phyloP scores from a whole-genome alignment of 805 yeast species.

The Cyberlindnera japonica region DNA sequence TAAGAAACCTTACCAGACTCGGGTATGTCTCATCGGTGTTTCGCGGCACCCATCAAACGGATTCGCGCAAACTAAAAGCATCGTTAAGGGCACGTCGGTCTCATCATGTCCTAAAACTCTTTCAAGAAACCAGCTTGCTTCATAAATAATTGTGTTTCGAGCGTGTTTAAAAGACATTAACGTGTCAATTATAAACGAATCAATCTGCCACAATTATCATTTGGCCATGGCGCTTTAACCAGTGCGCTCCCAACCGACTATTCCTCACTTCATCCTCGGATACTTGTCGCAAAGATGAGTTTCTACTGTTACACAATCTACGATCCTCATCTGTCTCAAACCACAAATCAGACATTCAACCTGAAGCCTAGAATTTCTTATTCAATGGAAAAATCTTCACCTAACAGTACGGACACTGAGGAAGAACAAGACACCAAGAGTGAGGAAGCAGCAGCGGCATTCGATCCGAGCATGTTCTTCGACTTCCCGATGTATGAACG shows the following conservation, averaged over 20 bases:
- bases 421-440: neutral
- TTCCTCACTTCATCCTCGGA: too few relatives aligned
- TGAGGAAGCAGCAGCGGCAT: neutral
- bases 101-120: too few relatives aligned
- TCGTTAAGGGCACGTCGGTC: neutral
- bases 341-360: neutral
- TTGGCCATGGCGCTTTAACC: too few relatives aligned
- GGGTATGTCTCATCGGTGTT: slow-evolving; percentile 9
- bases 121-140: too few relatives aligned
- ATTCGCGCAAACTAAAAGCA: too few relatives aligned
- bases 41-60: too few relatives aligned
- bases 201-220: too few relatives aligned
- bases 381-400: neutral
- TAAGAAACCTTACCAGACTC: neutral
- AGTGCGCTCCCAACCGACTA: too few relatives aligned
- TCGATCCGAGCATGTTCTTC: slow-evolving; percentile 7
- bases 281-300: slow-evolving; percentile 7
- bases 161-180: neutral
- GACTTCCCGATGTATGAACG: slow-evolving; percentile 7
- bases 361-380: neutral
- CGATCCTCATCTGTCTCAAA: slow-evolving; percentile 1
- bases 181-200: neutral
- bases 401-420: slow-evolving; percentile 1
- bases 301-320: slow-evolving; percentile 12
- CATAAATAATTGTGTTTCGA: neutral